Base-by-base conservation (phyloP, 2,329 filamentous ascomycete species). In the Chaetothyriales sp. region DNA sequence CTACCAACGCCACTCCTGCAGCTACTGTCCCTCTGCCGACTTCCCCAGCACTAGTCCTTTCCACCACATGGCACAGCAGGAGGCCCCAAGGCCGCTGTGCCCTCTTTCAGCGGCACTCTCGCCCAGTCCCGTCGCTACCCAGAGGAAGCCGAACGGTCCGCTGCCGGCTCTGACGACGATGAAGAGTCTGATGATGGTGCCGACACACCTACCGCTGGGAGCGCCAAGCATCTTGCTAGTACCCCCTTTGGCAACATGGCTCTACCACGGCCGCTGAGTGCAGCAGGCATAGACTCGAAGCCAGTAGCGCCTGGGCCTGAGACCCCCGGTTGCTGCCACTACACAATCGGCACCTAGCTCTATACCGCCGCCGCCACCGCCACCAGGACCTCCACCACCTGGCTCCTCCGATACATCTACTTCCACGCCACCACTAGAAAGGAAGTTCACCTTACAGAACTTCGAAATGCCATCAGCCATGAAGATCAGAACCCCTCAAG, bases 171-270 rank as follows among this genome's bases (percentile, higher is more conserved):
- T 13, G 83, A 85, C 54, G 81, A 78, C 18, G 74, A 76, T 2
- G 82, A 85, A 49, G 82, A 81, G 0, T 80, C 78, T 4, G 79
- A 81, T 46, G 78, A 82, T 18, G 78, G 80, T 37, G 86, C 89
- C 51, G 85, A 89, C 50, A 79, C 83, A 8, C 83, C 86, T 18
- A 85, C 85, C 48, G 87, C 87, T 51, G 82, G 85, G 54, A 88
- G 81, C 60, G 92, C 92, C 48, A 92, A 94, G 55, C 87, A 95
- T 61, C 79, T 98, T 40, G 92, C 92, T 15, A 94, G 87, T 5
- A 92, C 95, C 55, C 77, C 98, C 18, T 98, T 98, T 66, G 90
- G 92, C 54, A 95, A 89, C 49, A 97, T 98, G 89, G 90, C 80
- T 8, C 90, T 92, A 43, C 90, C 92, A 13, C 82, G 89, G 49